These are phyloP conservation scores for Globisporangium heterothallicum DNA, from an alignment of 352 stramenopile species.

Conservation along the genomic window DNA sequence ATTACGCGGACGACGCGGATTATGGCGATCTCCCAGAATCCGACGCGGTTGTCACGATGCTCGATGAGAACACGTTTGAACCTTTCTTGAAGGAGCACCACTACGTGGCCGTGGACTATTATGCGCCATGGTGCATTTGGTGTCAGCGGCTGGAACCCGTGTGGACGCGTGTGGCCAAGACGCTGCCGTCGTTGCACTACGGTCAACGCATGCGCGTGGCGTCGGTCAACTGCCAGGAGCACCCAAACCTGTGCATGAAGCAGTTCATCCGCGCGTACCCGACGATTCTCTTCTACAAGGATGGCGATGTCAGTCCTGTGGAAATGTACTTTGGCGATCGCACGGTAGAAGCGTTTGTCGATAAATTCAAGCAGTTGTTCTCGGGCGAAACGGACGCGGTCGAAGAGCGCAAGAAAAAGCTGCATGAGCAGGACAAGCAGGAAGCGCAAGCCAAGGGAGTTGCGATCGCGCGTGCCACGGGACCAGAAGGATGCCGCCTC, in stretches of 20 bases:
- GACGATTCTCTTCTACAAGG: slow-evolving; percentile 95
- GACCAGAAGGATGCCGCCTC: slow-evolving; percentile 72
- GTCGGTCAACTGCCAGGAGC: slow-evolving; percentile 92
- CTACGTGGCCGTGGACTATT: slow-evolving; percentile 96
- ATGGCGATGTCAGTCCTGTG: slow-evolving; percentile 85
- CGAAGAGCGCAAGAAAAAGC: slow-evolving; percentile 88
- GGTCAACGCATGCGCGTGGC: slow-evolving; percentile 76
- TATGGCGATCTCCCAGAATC: slow-evolving; percentile 75
- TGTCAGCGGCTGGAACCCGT: slow-evolving; percentile 95
- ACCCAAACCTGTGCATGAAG: slow-evolving; percentile 91
- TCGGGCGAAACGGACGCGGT: slow-evolving; percentile 64
- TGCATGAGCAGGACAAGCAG: slow-evolving; percentile 93
- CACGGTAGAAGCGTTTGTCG: slow-evolving; percentile 87
- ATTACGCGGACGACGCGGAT: slow-evolving; percentile 53
- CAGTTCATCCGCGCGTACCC: slow-evolving; percentile 96
- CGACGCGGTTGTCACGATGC: slow-evolving; percentile 66
- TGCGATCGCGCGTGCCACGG: slow-evolving; percentile 52
- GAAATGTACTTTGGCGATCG: slow-evolving; percentile 95
- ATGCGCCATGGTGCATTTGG: slow-evolving; percentile 96
- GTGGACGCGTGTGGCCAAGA: slow-evolving; percentile 94
- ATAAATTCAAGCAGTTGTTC: slow-evolving; percentile 89
- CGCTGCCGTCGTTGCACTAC: slow-evolving; percentile 78
- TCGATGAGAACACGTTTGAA: slow-evolving; percentile 88
- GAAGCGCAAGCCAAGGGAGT: slow-evolving; percentile 48
- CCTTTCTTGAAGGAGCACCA: slow-evolving; percentile 91